These are phyloP conservation scores for Rhodocollybia butyracea DNA, from an alignment of 768 basidiomycete genomes.

Conservation along the genomic window DNA sequence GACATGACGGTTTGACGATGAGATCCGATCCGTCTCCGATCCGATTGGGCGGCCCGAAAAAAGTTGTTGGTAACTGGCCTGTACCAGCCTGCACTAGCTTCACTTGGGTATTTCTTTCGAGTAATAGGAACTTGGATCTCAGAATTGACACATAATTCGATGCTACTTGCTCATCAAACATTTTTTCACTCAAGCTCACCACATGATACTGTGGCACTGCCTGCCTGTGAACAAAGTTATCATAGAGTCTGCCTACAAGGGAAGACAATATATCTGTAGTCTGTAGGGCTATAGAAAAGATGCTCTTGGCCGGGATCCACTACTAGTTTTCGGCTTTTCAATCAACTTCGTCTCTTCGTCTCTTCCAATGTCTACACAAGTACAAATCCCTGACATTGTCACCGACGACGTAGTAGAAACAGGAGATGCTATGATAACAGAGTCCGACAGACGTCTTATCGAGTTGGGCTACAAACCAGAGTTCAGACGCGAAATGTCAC, in stretches of 20 bases:
- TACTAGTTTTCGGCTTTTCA: neutral
- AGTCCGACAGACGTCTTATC: slow-evolving; percentile 40
- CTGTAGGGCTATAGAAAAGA: neutral
- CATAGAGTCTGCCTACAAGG: no score
- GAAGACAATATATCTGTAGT: no score
- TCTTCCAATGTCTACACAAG: neutral
- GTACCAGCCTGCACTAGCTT: neutral
- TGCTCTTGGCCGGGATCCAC: neutral
- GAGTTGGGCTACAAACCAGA: slow-evolving; percentile 54
- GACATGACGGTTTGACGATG: neutral
- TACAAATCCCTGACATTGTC: neutral
- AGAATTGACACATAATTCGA: no score
- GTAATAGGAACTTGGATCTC: no score
- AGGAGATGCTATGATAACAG: neutral
- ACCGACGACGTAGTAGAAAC: neutral
- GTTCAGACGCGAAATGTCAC: slow-evolving; percentile 57
- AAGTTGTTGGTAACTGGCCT: neutral
- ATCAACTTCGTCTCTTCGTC: neutral
- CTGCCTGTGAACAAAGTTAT: no score
- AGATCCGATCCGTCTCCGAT: neutral
- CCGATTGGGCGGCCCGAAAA: neutral
- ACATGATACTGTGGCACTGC: no score
- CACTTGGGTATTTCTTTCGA: no score
- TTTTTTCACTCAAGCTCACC: no score
- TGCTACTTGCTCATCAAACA: no score